Evolutionary conservation across 345 rosid species (phyloP).

Genomic region (Rhodomyrtus tomentosa): DNA sequence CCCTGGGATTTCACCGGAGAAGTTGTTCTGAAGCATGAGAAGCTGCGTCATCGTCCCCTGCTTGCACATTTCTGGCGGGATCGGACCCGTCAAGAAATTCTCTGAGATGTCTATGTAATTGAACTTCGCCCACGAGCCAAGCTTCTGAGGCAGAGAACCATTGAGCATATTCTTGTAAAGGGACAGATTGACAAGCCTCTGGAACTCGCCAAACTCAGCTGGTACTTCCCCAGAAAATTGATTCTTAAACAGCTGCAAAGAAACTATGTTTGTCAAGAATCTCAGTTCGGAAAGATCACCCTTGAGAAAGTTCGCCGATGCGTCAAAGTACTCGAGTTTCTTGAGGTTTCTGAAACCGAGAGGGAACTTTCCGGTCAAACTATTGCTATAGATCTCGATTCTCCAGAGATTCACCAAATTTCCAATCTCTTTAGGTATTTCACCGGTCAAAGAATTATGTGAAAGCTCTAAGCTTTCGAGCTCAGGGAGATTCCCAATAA

Average conservation of each 20-base stretch:
- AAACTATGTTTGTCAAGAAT: conserved; percentile 40
- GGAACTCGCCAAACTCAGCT: conserved; percentile 53
- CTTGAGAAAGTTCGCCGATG: conserved; percentile 39
- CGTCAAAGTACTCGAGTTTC: conserved; percentile 45
- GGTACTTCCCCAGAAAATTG: conserved; percentile 61
- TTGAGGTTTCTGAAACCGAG: conserved; percentile 53
- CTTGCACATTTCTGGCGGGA: conserved; percentile 91
- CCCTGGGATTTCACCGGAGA: conserved; percentile 68
- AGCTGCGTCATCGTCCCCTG: conserved; percentile 52
- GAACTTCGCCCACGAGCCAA: conserved; percentile 67
- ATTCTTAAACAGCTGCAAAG: conserved; percentile 54
- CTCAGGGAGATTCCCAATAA: conserved; percentile 48
- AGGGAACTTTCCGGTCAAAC: conserved; percentile 58
- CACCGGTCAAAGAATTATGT: conserved; percentile 32
- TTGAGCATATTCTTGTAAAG: conserved; percentile 51
- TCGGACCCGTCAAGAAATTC: conserved; percentile 54
- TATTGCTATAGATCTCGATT: conserved; percentile 57
- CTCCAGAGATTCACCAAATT: conserved; percentile 50
- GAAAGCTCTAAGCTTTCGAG: conserved; percentile 51
- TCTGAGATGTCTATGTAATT: conserved; percentile 76
- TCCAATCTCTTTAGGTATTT: conserved; percentile 50
- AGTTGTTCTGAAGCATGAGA: conserved; percentile 58
- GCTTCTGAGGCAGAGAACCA: conserved; percentile 58
- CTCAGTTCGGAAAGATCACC: conserved; percentile 57
- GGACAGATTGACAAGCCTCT: conserved; percentile 52